Conservation (phyloP, 2,329 filamentous ascomycete genomes). For the Trichothecium sympodiale region DNA sequence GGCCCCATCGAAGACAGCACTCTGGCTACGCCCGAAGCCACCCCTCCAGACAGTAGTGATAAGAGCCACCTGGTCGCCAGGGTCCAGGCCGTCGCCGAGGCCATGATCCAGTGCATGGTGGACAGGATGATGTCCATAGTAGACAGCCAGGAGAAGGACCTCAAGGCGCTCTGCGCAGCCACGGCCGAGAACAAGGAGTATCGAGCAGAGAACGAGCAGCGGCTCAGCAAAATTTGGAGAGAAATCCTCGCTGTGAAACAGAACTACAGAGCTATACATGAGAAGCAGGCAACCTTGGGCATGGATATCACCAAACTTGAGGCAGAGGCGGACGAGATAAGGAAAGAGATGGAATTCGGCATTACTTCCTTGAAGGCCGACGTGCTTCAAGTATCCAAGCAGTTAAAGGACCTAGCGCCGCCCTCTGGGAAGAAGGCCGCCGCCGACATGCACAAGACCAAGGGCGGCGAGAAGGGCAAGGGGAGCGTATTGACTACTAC, state of each 20-base stretch:
- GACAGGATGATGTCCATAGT: conserved; percentile 14
- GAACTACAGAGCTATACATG: conserved; percentile 6
- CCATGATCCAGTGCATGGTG: conserved; percentile 25
- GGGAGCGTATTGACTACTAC: no score
- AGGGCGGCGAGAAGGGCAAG: conserved; percentile 2
- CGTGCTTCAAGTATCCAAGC: conserved; percentile 11
- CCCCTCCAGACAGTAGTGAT: no score
- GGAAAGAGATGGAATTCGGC: conserved; percentile 11
- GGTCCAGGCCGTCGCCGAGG: conserved; percentile 22
- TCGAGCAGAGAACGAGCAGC: conserved; percentile 15
- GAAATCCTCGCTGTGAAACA: conserved; percentile 20
- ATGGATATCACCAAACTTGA: conserved; percentile 10
- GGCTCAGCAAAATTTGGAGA: conserved; percentile 16
- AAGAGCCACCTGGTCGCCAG: not conserved
- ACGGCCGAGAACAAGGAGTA: conserved; percentile 17
- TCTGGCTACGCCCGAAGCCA: no score
- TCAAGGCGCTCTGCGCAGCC: conserved; percentile 13
- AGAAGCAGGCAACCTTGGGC: conserved; percentile 6
- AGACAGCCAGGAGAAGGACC: conserved; percentile 17
- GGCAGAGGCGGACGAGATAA: conserved; percentile 9
- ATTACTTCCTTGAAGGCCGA: conserved; percentile 12
- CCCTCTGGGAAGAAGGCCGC: conserved; percentile 5
- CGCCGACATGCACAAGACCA: no score
- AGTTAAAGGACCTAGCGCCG: conserved; percentile 12
- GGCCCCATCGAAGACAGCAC: no score